Percentiles rank a stretch among this genome's conserved stretches.
Evolutionary conservation across 2,329 filamentous ascomycete genomes (phyloP).

Genomic region (Blumeriella jaapii): DNA sequence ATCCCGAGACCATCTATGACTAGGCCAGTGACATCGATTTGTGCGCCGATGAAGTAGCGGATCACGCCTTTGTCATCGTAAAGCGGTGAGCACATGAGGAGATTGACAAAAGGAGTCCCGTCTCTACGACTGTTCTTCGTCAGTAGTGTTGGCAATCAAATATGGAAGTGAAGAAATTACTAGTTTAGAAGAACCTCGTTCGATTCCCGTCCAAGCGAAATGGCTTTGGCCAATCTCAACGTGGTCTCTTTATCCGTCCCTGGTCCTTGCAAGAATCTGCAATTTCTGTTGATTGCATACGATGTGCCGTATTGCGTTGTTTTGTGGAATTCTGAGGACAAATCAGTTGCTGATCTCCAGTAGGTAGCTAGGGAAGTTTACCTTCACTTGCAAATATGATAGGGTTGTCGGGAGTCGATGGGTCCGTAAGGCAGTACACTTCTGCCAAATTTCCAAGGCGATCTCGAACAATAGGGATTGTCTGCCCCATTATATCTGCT

Average conservation of each 20-base stretch:
- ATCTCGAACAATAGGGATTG: slow-evolving; percentile 50
- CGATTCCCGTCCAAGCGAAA: slow-evolving; percentile 51
- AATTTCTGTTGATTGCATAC: slow-evolving; percentile 64
- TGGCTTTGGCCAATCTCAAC: slow-evolving; percentile 47
- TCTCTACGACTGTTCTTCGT: slow-evolving; percentile 37
- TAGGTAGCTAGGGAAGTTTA: slow-evolving; percentile 23
- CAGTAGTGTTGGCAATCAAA: slow-evolving; percentile 1
- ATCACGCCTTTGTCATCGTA: slow-evolving; percentile 48
- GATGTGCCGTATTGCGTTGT: slow-evolving; percentile 63
- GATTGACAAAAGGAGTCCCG: slow-evolving; percentile 53
- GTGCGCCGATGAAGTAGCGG: slow-evolving; percentile 52
- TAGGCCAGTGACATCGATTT: slow-evolving; percentile 49
- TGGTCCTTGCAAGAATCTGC: slow-evolving; percentile 65
- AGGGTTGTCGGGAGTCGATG: slow-evolving; percentile 58
- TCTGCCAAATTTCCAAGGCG: slow-evolving; percentile 64
- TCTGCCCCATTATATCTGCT: slow-evolving; percentile 50
- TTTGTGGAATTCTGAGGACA: slow-evolving; percentile 51
- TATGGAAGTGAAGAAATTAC: slow-evolving; percentile 7
- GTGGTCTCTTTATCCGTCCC: slow-evolving; percentile 52
- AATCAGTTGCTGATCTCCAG: neutral
- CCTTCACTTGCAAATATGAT: slow-evolving; percentile 66
- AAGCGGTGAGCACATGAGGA: slow-evolving; percentile 51
- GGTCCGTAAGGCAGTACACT: slow-evolving; percentile 65
- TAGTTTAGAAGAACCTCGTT: slow-evolving; percentile 66
- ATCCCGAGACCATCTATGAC: slow-evolving; percentile 47